A percentile compares a stretch with the other conserved stretches of the same genome.
Evolutionary conservation across 306 rosid species (phyloP).

Genomic region (Rosa rugosa): DNA sequence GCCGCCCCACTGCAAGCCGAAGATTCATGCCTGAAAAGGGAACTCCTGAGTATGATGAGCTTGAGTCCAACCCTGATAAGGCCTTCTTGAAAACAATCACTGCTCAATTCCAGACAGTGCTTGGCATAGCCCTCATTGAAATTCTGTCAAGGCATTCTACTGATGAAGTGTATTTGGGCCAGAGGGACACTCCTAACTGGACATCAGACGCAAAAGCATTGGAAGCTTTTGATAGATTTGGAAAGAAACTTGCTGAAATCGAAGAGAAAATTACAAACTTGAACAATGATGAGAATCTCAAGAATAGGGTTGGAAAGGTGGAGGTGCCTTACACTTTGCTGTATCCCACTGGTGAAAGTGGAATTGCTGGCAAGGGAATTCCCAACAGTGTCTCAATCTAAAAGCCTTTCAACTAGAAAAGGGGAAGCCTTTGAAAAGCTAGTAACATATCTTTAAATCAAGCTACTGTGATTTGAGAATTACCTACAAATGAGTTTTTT

Average conservation of each 20-base stretch:
- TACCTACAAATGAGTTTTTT: not conserved
- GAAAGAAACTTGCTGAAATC: slow-evolving; percentile 44
- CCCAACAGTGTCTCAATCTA: slow-evolving; percentile 81
- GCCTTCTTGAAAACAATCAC: slow-evolving; percentile 54
- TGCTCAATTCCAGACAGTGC: slow-evolving; percentile 46
- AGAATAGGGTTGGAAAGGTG: slow-evolving; percentile 63
- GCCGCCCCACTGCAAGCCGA: slow-evolving; percentile 62
- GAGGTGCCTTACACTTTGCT: slow-evolving; percentile 72
- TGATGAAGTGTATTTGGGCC: slow-evolving; percentile 57
- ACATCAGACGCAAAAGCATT: slow-evolving; percentile 45
- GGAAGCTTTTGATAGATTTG: slow-evolving; percentile 54
- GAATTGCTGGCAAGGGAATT: slow-evolving; percentile 75
- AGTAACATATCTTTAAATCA: not conserved
- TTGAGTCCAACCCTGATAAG: slow-evolving; percentile 38
- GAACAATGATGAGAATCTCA: slow-evolving; percentile 52
- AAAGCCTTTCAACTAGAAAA: not conserved
- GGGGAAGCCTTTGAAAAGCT: not conserved
- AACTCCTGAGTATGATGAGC: slow-evolving; percentile 53
- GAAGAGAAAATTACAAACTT: slow-evolving; percentile 41
- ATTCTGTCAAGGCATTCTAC: slow-evolving; percentile 62
- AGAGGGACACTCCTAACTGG: slow-evolving; percentile 61
- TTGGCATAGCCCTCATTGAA: slow-evolving; percentile 55
- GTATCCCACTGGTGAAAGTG: slow-evolving; percentile 58
- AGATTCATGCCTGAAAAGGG: slow-evolving; percentile 57
- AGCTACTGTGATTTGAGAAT: not conserved